These are phyloP conservation scores for Halenospora varia DNA, from an alignment of 495 filamentous ascomycete genomes.

Conservation along the genomic window DNA sequence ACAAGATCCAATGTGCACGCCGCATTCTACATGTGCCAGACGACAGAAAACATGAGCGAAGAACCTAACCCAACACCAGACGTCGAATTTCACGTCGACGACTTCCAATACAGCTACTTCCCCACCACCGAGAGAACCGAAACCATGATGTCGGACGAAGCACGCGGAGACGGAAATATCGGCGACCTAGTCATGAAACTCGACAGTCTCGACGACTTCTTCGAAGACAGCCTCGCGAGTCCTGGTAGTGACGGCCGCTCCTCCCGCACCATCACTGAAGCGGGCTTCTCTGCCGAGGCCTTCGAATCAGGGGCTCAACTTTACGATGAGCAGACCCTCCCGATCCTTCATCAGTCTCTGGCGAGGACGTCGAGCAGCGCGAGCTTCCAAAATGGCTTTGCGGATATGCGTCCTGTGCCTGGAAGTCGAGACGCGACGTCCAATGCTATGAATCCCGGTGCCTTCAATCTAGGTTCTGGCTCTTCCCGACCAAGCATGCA, in stretches of 20 bases:
- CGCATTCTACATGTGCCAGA: slow-evolving; percentile 85
- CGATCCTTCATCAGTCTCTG: slow-evolving; percentile 82
- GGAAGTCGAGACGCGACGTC: slow-evolving; percentile 38
- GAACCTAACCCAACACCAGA: slow-evolving; percentile 71
- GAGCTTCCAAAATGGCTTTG: slow-evolving; percentile 86
- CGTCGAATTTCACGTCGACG: slow-evolving; percentile 88
- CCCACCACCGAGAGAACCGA: slow-evolving; percentile 64
- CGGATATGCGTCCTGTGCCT: slow-evolving; percentile 57
- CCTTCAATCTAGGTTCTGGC: slow-evolving; percentile 41
- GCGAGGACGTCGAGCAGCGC: slow-evolving; percentile 64
- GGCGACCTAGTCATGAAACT: slow-evolving; percentile 86
- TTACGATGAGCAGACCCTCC: slow-evolving; percentile 91
- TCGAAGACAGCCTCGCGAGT: slow-evolving; percentile 58
- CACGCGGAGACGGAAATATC: slow-evolving; percentile 65
- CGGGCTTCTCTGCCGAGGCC: slow-evolving; percentile 46
- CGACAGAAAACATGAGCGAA: slow-evolving; percentile 51
- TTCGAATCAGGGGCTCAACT: slow-evolving; percentile 78
- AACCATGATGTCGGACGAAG: slow-evolving; percentile 90
- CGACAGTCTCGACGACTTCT: slow-evolving; percentile 93
- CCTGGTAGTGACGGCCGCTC: slow-evolving; percentile 52
- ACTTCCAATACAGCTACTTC: slow-evolving; percentile 80
- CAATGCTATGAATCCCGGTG: slow-evolving; percentile 60
- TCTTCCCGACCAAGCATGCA: slow-evolving; percentile 53
- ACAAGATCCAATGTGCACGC: slow-evolving; percentile 93
- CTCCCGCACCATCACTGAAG: slow-evolving; percentile 60